Evolutionary conservation across 345 rosid genomes (phyloP).

Genomic region (Lenwebbia sp.): DNA sequence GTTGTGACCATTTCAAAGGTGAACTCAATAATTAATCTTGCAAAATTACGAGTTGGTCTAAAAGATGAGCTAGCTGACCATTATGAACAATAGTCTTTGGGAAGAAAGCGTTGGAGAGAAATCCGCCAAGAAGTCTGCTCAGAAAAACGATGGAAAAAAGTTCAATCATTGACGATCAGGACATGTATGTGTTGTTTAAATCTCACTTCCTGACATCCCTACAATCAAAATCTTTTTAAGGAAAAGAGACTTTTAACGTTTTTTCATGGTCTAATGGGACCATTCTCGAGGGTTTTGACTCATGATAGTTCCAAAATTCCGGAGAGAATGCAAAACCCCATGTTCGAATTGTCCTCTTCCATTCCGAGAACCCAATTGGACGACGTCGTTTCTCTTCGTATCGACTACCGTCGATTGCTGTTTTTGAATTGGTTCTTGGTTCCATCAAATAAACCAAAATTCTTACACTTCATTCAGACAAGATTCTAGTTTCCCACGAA

Average conservation of each 20-base stretch:
- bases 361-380: not conserved
- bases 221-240: not conserved
- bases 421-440: not conserved
- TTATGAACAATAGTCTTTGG: not conserved
- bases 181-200: not conserved
- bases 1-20: not conserved
- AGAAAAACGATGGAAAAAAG: not conserved
- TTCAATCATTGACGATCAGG: not conserved
- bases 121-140: not conserved
- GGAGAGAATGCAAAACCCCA: not conserved
- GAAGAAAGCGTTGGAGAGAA: not conserved
- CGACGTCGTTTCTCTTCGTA: not conserved
- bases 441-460: not conserved
- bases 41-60: not conserved
- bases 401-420: not conserved
- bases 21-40: not conserved
- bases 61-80: not conserved
- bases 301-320: conserved; percentile 2
- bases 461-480: not conserved
- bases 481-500: not conserved
- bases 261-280: not conserved
- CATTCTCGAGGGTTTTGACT: conserved; percentile 1
- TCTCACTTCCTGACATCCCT: not conserved
- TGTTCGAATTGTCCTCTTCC: not conserved
- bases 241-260: not conserved